A percentile compares a stretch with the other conserved stretches of the same genome.
phyloP scores from a whole-genome alignment of 192 early-diverging fungal genomes.

The Linnemannia exigua region DNA sequence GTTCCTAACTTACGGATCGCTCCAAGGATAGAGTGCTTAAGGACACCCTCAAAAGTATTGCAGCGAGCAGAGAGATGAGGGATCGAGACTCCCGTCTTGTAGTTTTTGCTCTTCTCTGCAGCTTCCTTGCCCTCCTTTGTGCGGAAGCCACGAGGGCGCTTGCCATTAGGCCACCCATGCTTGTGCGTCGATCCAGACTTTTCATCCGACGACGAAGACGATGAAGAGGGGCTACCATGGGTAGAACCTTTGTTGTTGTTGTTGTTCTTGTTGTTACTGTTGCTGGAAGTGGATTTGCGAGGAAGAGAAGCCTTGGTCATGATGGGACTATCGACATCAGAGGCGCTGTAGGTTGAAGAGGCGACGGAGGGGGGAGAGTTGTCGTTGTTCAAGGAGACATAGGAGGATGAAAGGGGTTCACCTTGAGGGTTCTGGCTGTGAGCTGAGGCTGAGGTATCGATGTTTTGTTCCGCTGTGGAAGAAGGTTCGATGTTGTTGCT shows the following conservation, averaged over 20 bases:
- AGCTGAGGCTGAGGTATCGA: not conserved
- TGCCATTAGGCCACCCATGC: conserved; percentile 51
- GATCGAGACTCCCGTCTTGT: conserved; percentile 44
- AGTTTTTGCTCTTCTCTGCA: conserved; percentile 49
- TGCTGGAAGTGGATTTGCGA: not conserved
- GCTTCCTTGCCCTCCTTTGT: conserved; percentile 53
- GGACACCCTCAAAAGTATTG: conserved; percentile 48
- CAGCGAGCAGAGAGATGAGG: conserved; percentile 47
- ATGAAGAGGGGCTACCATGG: not conserved
- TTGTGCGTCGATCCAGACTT: conserved; percentile 18
- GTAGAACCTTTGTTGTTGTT: not conserved
- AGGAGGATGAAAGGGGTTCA: conserved; percentile 2
- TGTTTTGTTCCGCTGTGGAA: not conserved
- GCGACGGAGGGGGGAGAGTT: conserved; percentile 10
- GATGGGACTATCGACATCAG: conserved; percentile 37
- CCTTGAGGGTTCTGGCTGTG: not conserved
- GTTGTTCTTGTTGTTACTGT: not conserved
- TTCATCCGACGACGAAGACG: not conserved
- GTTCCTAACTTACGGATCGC: conserved; percentile 47
- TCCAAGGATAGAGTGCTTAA: conserved; percentile 46
- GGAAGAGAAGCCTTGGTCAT: conserved; percentile 23
- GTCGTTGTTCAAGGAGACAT: conserved; percentile 17
- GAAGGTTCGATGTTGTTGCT: not conserved
- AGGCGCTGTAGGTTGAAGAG: conserved; percentile 30
- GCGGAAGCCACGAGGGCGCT: conserved; percentile 46